Conservation (phyloP, 371 early-diverging fungal species). For the Synchytrium microbalum region DNA sequence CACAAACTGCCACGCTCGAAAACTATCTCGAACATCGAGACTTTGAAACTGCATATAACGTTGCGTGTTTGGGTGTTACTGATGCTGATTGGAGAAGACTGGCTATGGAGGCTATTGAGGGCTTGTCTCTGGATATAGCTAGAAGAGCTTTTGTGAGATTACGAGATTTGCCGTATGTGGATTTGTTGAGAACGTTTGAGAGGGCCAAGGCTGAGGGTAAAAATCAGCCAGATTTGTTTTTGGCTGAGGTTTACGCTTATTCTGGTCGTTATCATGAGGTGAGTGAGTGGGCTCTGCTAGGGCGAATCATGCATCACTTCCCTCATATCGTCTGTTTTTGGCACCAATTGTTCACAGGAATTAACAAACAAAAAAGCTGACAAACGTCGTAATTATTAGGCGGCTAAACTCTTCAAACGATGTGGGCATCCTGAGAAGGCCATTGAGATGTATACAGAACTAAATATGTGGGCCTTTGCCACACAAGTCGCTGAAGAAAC, state of each 20-base stretch:
- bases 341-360: not conserved
- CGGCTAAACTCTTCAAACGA: slow-evolving; percentile 35
- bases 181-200: slow-evolving; percentile 25
- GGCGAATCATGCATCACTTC: too few species aligned
- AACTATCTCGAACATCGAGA: slow-evolving; percentile 37
- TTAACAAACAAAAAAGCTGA: too few species aligned
- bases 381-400: too few species aligned
- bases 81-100: slow-evolving; percentile 42
- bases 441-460: slow-evolving; percentile 45
- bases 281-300: not conserved
- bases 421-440: slow-evolving; percentile 34
- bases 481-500: slow-evolving; percentile 39
- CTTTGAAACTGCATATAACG: slow-evolving; percentile 29
- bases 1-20: slow-evolving; percentile 39
- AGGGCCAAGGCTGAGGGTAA: slow-evolving; percentile 25
- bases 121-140: slow-evolving; percentile 33
- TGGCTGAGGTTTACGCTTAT: slow-evolving; percentile 36
- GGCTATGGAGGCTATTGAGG: slow-evolving; percentile 36
- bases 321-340: not conserved
- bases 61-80: slow-evolving; percentile 41
- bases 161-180: slow-evolving; percentile 30
- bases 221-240: slow-evolving; percentile 22
- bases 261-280: slow-evolving; percentile 39
- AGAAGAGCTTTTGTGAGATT: slow-evolving; percentile 33
- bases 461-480: slow-evolving; percentile 49